These are phyloP conservation scores for Podila horticola DNA, from an alignment of 192 early-diverging fungal species.

Conservation along the genomic window DNA sequence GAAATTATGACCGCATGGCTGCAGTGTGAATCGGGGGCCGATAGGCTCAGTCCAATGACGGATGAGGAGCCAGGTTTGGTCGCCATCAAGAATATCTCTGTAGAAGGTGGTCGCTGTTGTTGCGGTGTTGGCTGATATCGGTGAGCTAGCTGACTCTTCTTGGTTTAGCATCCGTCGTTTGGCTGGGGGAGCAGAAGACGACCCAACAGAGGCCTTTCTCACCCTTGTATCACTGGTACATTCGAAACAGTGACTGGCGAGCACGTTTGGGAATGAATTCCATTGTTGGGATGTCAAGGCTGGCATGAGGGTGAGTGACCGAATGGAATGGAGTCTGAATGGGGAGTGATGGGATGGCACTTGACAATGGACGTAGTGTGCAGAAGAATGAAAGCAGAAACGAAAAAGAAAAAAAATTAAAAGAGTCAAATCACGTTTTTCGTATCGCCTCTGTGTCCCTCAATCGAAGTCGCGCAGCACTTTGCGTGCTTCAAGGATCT, in stretches of 20 bases:
- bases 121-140: too few species aligned
- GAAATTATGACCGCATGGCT: conserved; percentile 12
- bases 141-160: too few species aligned
- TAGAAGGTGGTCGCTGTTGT: too few species aligned
- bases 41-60: conserved; percentile 14
- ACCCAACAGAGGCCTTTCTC: not conserved
- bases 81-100: not conserved
- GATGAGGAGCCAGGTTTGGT: conserved; percentile 11
- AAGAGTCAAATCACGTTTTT: too few species aligned
- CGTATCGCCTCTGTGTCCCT: too few species aligned
- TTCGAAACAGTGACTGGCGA: not conserved
- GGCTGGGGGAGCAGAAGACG: too few species aligned
- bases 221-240: not conserved
- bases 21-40: not conserved
- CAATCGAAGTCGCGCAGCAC: too few species aligned
- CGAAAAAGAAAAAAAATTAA: not conserved
- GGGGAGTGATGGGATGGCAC: not conserved
- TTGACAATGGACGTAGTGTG: not conserved
- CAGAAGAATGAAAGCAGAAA: not conserved
- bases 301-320: not conserved
- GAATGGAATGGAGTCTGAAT: not conserved
- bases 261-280: conserved; percentile 15
- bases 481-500: too few species aligned
- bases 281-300: not conserved
- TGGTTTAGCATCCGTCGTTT: too few species aligned